Evolutionary conservation across 495 filamentous ascomycete genomes (phyloP).

Genomic region (Podospora bellae-mahoneyi): DNA sequence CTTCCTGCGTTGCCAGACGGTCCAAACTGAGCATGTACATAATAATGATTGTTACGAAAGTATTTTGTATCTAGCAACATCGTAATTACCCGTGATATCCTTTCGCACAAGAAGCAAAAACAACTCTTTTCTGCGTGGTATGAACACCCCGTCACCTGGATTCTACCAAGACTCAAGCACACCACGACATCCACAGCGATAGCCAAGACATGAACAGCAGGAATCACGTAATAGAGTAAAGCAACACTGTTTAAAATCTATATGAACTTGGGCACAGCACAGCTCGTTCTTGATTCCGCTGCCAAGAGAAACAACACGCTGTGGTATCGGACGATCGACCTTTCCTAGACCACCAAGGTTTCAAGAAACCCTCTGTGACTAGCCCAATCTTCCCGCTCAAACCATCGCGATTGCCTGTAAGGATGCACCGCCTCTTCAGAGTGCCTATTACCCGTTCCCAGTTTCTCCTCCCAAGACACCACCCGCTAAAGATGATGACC

Average conservation of each 20-base stretch:
- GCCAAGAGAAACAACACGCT: slow-evolving; percentile 24
- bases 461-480: slow-evolving; percentile 4
- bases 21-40: slow-evolving; percentile 27
- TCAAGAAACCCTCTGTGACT: slow-evolving; percentile 27
- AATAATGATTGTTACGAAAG: slow-evolving; percentile 8
- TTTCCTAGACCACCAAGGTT: slow-evolving; percentile 37
- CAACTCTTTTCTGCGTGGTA: background rate
- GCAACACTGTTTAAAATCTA: slow-evolving; percentile 11
- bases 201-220: background rate
- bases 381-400: slow-evolving; percentile 30
- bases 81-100: background rate
- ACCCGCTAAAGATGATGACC: slow-evolving; percentile 6
- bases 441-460: background rate
- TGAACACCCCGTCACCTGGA: background rate
- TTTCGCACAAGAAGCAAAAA: background rate
- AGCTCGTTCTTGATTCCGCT: background rate
- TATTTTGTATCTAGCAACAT: background rate
- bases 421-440: background rate
- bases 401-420: slow-evolving; percentile 17
- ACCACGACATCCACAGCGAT: background rate
- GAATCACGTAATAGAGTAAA: background rate
- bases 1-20: slow-evolving; percentile 51
- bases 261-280: background rate
- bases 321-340: slow-evolving; percentile 26
- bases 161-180: background rate